Base-by-base conservation (phyloP, 768 basidiomycete genomes). In the Lactifluus rugatus region DNA sequence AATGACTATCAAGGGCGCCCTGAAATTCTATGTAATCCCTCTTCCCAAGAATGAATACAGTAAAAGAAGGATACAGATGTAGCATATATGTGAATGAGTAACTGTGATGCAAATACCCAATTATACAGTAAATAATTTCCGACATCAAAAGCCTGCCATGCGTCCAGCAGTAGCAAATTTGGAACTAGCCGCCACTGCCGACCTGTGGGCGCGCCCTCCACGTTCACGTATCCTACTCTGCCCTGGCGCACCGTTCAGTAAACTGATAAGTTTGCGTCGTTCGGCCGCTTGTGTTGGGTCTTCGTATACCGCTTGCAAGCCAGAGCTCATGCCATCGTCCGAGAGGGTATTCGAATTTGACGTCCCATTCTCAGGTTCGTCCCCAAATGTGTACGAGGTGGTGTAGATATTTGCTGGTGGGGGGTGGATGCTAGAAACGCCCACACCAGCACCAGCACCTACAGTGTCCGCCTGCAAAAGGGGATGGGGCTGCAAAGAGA, bases 391-490 rank as follows among this genome's bases (percentile, higher is more conserved):
- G 32, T 52, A 63, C 13, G 56, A 62, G 2, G 51, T 48, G 8
- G 61, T 23, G 9, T 62, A 47, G 17, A 48, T 32, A 32, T 55
- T 46, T 25, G 32, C 5, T 13, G 44, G 39, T 16, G 44, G 42
- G n/a, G 9, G 25, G n/a, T 42, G 52, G 6, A 54, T 31, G 25
- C 23, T 9, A 7, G 53, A 50, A 45, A 49, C 26, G 48, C 42
- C 25, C 9, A 34, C 6, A 19, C 42, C 56, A 17, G n/a, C 17
- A n/a, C 39, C 36, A n/a, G 41, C 45, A 46, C 16, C 50, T 14
- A 41, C 52, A 37, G 74, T 69, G 42, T 66, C 69, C 0, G 76
- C 77, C 2, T 71, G 61, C 47, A 77, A 71, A 31, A 76, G 71
- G 5, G 76, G 72, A 52, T 71, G 69, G 34, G 66, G 60, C 77